Base-by-base conservation (phyloP, 352 stramenopile species). In the Plasmopara halstedii region DNA sequence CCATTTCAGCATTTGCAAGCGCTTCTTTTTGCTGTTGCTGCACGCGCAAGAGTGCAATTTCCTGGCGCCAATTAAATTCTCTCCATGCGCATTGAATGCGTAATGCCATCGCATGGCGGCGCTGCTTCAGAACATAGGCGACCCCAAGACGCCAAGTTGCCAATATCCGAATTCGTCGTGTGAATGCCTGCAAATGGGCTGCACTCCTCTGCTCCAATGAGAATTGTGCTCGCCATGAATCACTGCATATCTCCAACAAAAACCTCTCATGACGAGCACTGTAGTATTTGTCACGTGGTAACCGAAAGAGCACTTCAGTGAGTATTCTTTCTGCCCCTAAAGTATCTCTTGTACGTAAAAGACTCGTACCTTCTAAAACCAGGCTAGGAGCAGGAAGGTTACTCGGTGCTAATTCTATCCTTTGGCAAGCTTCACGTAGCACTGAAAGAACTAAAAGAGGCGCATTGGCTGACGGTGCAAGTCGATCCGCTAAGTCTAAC, bases 51-150 rank as follows among this genome's bases (percentile, higher is more conserved):
- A 40, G 42, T 7, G 21, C 37, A 14, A 77, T 51, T 22, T 69
- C 31, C 4, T 42, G 11, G 1, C 54, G 51, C n/a, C 68, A 60
- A 19, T 35, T 15, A 31, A 58, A 56, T 18, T 59, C 40, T 20
- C 64, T 53, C 73, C 66, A 85, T 2, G 55, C 51, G 33, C 70
- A 71, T 50, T 85, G 73, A 38, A 88, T 77, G 3, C 48, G 42
- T 11, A 64, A 33, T 17, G 59, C 62, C 13, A 56, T 62, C 1
- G 42, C n/a, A n/a, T 60, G 43, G 3, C 58, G 59, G 35, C 62
- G 61, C 19, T 53, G 52, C n/a, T 61, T 53, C 18, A 73, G 25
- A 25, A 84, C 42, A 8, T 53, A 29, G 13, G 27, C 32, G 37
- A 73, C 53, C 15, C 46, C 36, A 8, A 50, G 6, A 32, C 31